Conservation (phyloP, 164 flowering plant species). For the Sextonia rubra region DNA sequence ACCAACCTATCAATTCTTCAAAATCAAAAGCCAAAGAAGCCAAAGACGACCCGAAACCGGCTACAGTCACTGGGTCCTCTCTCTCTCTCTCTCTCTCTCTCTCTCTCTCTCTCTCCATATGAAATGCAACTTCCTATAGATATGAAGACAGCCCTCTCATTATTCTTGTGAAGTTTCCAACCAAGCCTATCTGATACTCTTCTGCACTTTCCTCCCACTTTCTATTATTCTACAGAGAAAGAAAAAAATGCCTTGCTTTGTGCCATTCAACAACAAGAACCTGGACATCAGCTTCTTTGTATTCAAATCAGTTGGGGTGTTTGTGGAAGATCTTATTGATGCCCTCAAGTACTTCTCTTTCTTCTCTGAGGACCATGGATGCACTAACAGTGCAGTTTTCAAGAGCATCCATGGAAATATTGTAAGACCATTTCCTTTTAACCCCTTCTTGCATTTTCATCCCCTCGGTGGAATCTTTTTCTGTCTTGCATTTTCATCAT, state of each 20-base stretch:
- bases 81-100: neutral
- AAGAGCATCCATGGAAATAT: constrained; percentile 65
- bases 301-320: constrained; percentile 40
- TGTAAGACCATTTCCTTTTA: constrained; percentile 23
- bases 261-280: constrained; percentile 47
- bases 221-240: neutral
- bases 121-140: neutral
- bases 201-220: constrained; percentile 3
- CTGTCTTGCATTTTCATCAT: too few species aligned
- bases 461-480: neutral
- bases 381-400: constrained; percentile 48
- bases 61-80: neutral
- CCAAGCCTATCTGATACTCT: neutral
- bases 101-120: neutral
- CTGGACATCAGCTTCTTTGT: constrained; percentile 41
- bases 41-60: constrained; percentile 6
- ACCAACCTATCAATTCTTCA: neutral
- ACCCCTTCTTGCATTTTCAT: neutral
- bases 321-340: constrained; percentile 15
- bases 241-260: constrained; percentile 42
- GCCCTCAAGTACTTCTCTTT: constrained; percentile 39
- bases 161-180: neutral
- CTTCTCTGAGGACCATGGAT: constrained; percentile 43
- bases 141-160: neutral
- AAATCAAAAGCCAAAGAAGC: neutral